phyloP scores from a whole-genome alignment of 2,329 filamentous ascomycete species.

The Setomelanomma holmii region DNA sequence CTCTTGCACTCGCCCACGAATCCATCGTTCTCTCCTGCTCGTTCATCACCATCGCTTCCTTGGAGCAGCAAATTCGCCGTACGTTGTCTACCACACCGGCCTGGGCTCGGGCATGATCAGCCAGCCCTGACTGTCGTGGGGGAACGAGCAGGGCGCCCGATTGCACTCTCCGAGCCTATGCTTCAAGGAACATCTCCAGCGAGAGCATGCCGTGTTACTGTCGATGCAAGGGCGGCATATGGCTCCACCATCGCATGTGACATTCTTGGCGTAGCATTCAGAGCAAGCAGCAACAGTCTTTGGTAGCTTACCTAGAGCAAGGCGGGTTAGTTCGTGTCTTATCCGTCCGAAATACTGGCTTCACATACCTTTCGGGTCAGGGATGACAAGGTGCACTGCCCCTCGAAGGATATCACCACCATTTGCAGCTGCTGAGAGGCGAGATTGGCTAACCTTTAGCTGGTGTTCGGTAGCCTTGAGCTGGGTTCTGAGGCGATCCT shows the following conservation, averaged over 20 bases:
- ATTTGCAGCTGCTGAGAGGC: conserved; percentile 16
- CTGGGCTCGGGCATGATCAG: conserved; percentile 14
- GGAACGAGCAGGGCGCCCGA: conserved; percentile 26
- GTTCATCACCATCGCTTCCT: too few relatives aligned
- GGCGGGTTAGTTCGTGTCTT: too few relatives aligned
- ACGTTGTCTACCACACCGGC: conserved; percentile 25
- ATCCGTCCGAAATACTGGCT: too few relatives aligned
- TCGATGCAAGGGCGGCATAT: conserved; percentile 34
- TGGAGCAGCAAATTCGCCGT: too few relatives aligned
- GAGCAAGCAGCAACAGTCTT: conserved; percentile 30
- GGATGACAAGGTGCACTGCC: conserved; percentile 34
- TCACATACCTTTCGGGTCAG: conserved; percentile 12
- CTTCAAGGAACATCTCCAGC: conserved; percentile 39
- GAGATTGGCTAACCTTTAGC: conserved; percentile 8
- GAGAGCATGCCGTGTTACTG: conserved; percentile 22
- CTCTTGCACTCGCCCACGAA: too few relatives aligned
- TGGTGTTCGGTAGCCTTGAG: conserved; percentile 13
- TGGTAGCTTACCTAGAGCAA: conserved; percentile 33
- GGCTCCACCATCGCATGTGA: conserved; percentile 29
- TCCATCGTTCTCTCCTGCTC: too few relatives aligned
- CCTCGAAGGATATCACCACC: conserved; percentile 25
- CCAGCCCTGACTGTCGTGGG: conserved; percentile 29
- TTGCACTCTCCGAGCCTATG: conserved; percentile 33
- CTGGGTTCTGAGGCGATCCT: conserved; percentile 27
- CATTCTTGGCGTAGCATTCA: conserved; percentile 37